These are phyloP conservation scores for Rhizoctonia solani DNA, from an alignment of 1,284 basidiomycete species.

Conservation along the genomic window DNA sequence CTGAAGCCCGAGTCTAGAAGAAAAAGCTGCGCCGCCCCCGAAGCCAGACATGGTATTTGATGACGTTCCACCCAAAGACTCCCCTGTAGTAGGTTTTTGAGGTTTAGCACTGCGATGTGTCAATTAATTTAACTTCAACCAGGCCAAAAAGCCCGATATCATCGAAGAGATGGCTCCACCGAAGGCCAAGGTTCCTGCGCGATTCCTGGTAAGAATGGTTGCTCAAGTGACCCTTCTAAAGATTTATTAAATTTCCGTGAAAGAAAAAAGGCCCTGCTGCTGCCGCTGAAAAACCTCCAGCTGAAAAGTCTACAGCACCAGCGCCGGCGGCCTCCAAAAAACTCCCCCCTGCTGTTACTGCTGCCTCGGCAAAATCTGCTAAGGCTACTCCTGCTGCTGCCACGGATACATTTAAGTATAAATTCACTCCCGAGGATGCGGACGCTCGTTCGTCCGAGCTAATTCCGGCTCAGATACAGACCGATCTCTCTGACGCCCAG, in stretches of 20 bases:
- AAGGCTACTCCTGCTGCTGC: constrained; percentile 60
- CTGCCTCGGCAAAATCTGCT: constrained; percentile 53
- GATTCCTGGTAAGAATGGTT: constrained; percentile 40
- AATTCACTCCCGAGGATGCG: constrained; percentile 90
- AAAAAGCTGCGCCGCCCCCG: constrained; percentile 37
- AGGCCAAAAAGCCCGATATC: constrained; percentile 21
- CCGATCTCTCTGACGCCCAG: constrained; percentile 79
- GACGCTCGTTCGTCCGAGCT: constrained; percentile 76
- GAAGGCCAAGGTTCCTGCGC: constrained; percentile 40
- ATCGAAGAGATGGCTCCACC: constrained; percentile 37
- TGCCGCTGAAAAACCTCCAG: constrained; percentile 41
- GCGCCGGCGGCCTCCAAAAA: constrained; percentile 55
- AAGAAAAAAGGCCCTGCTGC: constrained; percentile 58
- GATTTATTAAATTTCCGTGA: constrained; percentile 43
- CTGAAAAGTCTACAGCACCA: constrained; percentile 43
- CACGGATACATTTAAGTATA: constrained; percentile 88
- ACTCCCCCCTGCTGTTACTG: constrained; percentile 47
- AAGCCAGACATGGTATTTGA: constrained; percentile 32
- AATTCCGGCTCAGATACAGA: constrained; percentile 73
- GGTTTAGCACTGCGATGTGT: not conserved
- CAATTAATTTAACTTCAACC: not conserved
- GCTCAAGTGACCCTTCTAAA: constrained; percentile 26
- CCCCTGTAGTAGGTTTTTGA: not conserved
- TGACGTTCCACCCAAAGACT: constrained; percentile 2
- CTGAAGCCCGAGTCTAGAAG: constrained; percentile 40